Conservation (phyloP, 2,329 filamentous ascomycete species). For the Nothopassalora personata region DNA sequence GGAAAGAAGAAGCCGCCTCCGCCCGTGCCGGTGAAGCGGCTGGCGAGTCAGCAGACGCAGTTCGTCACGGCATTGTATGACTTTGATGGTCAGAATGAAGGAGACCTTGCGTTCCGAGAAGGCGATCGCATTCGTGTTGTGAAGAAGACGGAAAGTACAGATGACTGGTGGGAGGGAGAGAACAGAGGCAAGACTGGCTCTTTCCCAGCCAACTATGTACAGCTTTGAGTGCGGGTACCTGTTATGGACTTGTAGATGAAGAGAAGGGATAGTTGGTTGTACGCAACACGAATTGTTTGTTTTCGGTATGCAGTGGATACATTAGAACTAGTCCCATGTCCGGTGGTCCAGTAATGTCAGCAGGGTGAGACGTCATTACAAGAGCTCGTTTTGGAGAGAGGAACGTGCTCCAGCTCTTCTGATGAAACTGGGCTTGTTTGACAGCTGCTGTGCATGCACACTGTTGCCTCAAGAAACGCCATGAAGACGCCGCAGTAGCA, state of each 20-base stretch:
- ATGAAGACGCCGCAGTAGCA: background rate
- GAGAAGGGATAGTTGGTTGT: background rate
- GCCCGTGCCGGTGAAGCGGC: constrained; percentile 61
- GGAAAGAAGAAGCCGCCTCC: constrained; percentile 71
- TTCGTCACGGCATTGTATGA: constrained; percentile 63
- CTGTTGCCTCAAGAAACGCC: background rate
- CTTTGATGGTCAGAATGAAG: constrained; percentile 63
- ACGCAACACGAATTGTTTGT: background rate
- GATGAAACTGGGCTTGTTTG: background rate
- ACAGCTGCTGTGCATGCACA: background rate
- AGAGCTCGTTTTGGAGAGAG: background rate
- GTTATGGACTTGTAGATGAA: background rate
- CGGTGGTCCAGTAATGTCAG: background rate
- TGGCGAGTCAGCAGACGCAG: constrained; percentile 40
- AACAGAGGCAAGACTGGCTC: constrained; percentile 61
- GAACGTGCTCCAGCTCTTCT: background rate
- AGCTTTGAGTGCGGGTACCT: constrained; percentile 15
- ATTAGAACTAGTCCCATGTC: background rate
- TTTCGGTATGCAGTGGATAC: background rate
- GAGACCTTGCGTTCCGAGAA: constrained; percentile 69
- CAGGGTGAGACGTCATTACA: background rate
- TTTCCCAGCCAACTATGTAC: constrained; percentile 75
- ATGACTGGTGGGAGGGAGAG: constrained; percentile 88
- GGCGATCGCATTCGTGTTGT: constrained; percentile 72
- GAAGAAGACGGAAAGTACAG: constrained; percentile 71